These are phyloP conservation scores for Neobulgaria alba DNA, from an alignment of 2,329 filamentous ascomycete genomes.

Conservation along the genomic window DNA sequence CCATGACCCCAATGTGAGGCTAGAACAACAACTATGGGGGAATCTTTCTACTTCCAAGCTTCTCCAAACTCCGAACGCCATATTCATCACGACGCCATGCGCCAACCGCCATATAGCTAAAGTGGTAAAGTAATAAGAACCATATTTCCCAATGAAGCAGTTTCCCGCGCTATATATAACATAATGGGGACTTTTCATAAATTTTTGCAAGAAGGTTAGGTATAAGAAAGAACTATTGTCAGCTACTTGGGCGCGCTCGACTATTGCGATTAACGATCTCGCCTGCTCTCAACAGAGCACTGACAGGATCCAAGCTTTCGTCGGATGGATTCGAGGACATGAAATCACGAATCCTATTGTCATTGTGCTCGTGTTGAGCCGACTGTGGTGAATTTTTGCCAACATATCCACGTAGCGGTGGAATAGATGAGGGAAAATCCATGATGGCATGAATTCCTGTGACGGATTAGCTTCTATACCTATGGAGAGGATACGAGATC, in stretches of 20 bases:
- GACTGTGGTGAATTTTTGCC: constrained; percentile 6
- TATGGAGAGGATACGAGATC: not conserved
- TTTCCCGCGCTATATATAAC: too few species aligned
- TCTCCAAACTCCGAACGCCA: too few species aligned
- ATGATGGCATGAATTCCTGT: constrained; percentile 14
- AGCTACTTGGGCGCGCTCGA: constrained; percentile 3
- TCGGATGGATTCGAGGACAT: constrained; percentile 20
- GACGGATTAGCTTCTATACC: constrained; percentile 4
- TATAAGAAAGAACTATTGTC: too few species aligned
- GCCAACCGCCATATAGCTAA: too few species aligned
- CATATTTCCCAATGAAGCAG: too few species aligned
- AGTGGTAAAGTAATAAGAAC: too few species aligned
- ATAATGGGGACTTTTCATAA: too few species aligned
- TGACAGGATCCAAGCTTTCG: constrained; percentile 46
- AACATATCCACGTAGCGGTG: constrained; percentile 19
- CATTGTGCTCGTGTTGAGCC: constrained; percentile 9
- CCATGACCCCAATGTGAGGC: too few species aligned
- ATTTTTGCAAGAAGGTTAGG: too few species aligned
- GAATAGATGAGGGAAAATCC: constrained; percentile 19
- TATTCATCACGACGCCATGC: too few species aligned
- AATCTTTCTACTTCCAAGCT: too few species aligned
- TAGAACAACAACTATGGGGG: too few species aligned
- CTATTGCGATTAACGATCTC: constrained; percentile 45
- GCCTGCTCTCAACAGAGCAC: constrained; percentile 47
- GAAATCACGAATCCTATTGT: constrained; percentile 14